Evolutionary conservation across 2,329 filamentous ascomycete species (phyloP).

Genomic region (Dactylonectria macrodidyma): DNA sequence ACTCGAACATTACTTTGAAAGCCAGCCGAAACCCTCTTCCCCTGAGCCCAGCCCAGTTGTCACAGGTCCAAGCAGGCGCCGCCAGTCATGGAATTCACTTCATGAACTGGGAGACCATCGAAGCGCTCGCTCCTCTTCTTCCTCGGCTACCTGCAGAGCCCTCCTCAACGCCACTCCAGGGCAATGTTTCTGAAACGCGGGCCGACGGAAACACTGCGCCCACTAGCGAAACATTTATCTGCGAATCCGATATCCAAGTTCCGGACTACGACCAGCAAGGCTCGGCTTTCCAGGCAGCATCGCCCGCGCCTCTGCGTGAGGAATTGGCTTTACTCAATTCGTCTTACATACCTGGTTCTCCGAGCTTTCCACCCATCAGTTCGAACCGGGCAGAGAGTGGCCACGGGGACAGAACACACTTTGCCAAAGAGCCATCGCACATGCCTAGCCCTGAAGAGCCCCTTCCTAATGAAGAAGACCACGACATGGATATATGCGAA

Average conservation of each 20-base stretch:
- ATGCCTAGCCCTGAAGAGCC: neutral
- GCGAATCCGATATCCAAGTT: neutral
- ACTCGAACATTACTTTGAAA: too few relatives aligned
- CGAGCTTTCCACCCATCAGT: neutral
- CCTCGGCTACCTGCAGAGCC: neutral
- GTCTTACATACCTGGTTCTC: too few relatives aligned
- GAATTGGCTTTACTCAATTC: neutral
- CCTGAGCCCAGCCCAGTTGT: neutral
- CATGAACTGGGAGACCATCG: conserved; percentile 4
- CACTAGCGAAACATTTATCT: neutral
- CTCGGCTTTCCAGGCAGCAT: too few relatives aligned
- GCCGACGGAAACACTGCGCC: neutral
- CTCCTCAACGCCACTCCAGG: too few relatives aligned
- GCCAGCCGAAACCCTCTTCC: neutral
- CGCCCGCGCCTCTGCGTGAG: neutral
- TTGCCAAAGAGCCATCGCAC: neutral
- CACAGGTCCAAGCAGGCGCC: neutral
- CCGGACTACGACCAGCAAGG: too few relatives aligned
- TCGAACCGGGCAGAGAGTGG: neutral
- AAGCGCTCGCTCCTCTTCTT: neutral
- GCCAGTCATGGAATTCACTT: conserved; percentile 2
- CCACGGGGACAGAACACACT: neutral
- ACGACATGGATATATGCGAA: neutral
- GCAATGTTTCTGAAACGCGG: too few relatives aligned
- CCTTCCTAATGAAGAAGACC: neutral